phyloP scores from a whole-genome alignment of 2,329 filamentous ascomycete genomes.

The Paecilomyces formosus region DNA sequence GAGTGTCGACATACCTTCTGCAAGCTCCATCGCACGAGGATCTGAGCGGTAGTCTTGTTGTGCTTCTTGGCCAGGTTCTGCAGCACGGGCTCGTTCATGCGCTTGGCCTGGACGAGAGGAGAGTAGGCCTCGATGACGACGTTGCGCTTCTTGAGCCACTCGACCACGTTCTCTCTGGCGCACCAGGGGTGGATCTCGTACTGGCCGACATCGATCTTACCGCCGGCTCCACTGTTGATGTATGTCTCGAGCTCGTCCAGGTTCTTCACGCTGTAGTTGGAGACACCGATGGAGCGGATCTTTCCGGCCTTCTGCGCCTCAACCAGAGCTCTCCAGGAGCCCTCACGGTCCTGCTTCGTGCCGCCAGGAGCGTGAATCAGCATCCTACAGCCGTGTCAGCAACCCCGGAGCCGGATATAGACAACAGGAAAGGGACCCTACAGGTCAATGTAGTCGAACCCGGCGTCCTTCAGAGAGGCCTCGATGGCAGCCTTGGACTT shows the following conservation, averaged over 20 bases:
- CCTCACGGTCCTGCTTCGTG: constrained; percentile 28
- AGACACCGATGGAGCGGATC: constrained; percentile 34
- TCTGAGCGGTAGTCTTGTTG: constrained; percentile 50
- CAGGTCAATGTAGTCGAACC: constrained; percentile 61
- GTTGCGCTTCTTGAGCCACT: constrained; percentile 62
- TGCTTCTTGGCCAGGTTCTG: constrained; percentile 48
- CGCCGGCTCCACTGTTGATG: constrained; percentile 39
- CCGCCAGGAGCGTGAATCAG: constrained; percentile 34
- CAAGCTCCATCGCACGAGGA: constrained; percentile 55
- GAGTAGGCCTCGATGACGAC: constrained; percentile 54
- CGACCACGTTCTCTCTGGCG: constrained; percentile 66
- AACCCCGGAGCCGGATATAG: neutral
- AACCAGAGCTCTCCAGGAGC: constrained; percentile 34
- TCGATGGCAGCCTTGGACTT: constrained; percentile 57
- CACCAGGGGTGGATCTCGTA: constrained; percentile 90
- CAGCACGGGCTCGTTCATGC: constrained; percentile 48
- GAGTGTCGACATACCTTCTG: constrained; percentile 42
- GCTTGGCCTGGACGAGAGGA: constrained; percentile 38
- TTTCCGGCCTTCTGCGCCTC: constrained; percentile 32
- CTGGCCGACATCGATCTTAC: constrained; percentile 74
- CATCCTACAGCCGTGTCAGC: constrained; percentile 16
- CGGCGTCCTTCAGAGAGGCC: constrained; percentile 54
- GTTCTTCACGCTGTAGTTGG: constrained; percentile 33
- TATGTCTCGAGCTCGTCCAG: constrained; percentile 34
- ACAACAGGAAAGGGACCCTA: constrained; percentile 23